These are phyloP conservation scores for Magnusiomyces starmeri DNA, from an alignment of 1,139 yeast species.

Conservation along the genomic window DNA sequence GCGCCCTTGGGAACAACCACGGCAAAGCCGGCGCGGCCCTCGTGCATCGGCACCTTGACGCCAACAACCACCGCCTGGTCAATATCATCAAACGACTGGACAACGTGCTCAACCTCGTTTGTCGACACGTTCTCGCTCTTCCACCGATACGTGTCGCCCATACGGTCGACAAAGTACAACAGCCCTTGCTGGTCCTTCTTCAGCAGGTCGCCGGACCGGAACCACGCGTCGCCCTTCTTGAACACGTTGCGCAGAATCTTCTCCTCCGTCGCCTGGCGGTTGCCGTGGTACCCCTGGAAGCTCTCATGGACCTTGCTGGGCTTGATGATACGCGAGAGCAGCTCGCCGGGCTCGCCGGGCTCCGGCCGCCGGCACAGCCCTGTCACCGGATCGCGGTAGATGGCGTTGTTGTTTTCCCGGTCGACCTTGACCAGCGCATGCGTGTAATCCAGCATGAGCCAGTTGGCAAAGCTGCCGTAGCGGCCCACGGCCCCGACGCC, in stretches of 20 bases:
- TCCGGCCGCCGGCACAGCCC: conserved; percentile 53
- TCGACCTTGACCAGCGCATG: conserved; percentile 57
- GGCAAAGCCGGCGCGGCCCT: conserved; percentile 92
- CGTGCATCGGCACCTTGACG: conserved; percentile 76
- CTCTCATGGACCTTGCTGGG: conserved; percentile 44
- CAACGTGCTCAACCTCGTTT: conserved; percentile 85
- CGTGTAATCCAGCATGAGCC: conserved; percentile 17
- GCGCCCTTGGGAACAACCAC: conserved; percentile 44
- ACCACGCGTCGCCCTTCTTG: conserved; percentile 85
- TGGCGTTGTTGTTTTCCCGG: conserved; percentile 67
- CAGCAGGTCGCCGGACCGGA: conserved; percentile 80
- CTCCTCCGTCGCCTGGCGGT: conserved; percentile 67
- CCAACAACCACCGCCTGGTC: conserved; percentile 84
- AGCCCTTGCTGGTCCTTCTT: conserved; percentile 61
- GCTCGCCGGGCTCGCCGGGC: conserved; percentile 74
- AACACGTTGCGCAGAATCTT: conserved; percentile 70
- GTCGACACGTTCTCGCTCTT: conserved; percentile 94
- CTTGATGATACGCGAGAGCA: conserved; percentile 65
- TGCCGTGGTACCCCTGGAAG: conserved; percentile 86
- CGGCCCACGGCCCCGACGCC: conserved; percentile 89
- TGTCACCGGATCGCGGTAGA: conserved; percentile 61
- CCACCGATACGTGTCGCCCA: conserved; percentile 97
- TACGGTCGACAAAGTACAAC: conserved; percentile 79
- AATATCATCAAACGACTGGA: conserved; percentile 38
- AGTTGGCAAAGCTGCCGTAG: conserved; percentile 44